These are phyloP conservation scores for Cystobasidium pallidum DNA, from an alignment of 1,284 basidiomycete species.

Conservation along the genomic window DNA sequence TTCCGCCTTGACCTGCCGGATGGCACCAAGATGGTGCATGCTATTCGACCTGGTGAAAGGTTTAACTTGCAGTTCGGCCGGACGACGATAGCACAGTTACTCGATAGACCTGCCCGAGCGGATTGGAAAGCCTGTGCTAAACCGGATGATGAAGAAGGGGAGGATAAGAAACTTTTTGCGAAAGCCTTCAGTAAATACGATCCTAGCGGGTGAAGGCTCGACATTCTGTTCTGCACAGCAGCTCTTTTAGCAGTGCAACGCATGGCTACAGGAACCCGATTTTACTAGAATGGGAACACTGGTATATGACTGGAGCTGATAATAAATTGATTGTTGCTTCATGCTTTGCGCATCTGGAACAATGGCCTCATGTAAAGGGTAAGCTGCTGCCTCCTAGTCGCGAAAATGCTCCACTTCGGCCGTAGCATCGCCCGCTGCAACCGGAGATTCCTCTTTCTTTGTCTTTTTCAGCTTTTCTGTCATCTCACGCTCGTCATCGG, in stretches of 20 bases:
- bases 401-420: constrained; percentile 30
- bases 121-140: constrained; percentile 85
- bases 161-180: constrained; percentile 38
- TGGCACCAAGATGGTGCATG: constrained; percentile 80
- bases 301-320: no score
- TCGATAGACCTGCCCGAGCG: constrained; percentile 72
- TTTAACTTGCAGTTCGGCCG: constrained; percentile 92
- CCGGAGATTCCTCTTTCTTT: not conserved
- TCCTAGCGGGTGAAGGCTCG: constrained; percentile 21
- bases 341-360: not conserved
- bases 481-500: constrained; percentile 34
- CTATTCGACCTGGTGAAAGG: constrained; percentile 72
- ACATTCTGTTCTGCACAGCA: not conserved
- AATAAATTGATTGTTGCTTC: constrained; percentile 5
- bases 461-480: constrained; percentile 25
- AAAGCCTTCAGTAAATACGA: constrained; percentile 62
- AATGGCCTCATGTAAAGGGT: not conserved
- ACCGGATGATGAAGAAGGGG: constrained; percentile 56
- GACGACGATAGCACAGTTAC: constrained; percentile 67
- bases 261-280: not conserved
- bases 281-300: no score
- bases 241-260: not conserved
- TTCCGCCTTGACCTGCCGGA: constrained; percentile 87
- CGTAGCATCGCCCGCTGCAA: not conserved
- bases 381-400: not conserved